phyloP scores from a whole-genome alignment of 2,329 filamentous ascomycete genomes.

The Aspergillus amoenus region DNA sequence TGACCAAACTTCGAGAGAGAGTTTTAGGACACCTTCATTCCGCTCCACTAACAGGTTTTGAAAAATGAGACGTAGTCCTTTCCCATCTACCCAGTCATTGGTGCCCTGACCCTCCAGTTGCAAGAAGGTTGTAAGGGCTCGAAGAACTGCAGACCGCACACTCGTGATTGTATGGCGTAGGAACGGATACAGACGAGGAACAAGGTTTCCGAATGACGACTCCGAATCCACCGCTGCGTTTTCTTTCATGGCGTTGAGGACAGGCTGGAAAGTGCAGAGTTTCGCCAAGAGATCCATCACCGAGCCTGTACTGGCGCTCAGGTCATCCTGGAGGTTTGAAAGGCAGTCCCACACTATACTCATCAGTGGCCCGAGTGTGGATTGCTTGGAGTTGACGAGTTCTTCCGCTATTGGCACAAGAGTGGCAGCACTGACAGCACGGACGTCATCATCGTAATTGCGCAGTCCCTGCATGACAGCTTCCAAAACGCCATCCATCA shows the following conservation, averaged over 20 bases:
- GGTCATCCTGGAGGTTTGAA: slow-evolving; percentile 92
- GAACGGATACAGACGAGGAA: slow-evolving; percentile 93
- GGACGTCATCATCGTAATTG: slow-evolving; percentile 91
- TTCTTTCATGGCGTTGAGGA: slow-evolving; percentile 87
- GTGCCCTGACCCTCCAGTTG: slow-evolving; percentile 76
- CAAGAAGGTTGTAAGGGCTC: slow-evolving; percentile 89
- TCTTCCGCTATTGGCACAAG: slow-evolving; percentile 94
- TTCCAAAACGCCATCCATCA: slow-evolving; percentile 89
- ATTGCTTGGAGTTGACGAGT: slow-evolving; percentile 80
- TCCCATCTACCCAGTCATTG: slow-evolving; percentile 89
- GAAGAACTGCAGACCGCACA: slow-evolving; percentile 87
- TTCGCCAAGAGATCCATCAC: slow-evolving; percentile 98
- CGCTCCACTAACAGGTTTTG: slow-evolving; percentile 94
- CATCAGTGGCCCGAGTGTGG: slow-evolving; percentile 76
- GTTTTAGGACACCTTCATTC: slow-evolving; percentile 75
- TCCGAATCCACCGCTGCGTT: slow-evolving; percentile 81
- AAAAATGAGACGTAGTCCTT: slow-evolving; percentile 82
- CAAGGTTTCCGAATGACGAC: slow-evolving; percentile 86
- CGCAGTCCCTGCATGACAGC: slow-evolving; percentile 94
- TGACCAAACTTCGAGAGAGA: slow-evolving; percentile 85
- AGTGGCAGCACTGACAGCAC: slow-evolving; percentile 95
- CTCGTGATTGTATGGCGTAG: slow-evolving; percentile 95
- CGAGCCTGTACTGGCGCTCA: slow-evolving; percentile 94
- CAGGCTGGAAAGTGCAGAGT: slow-evolving; percentile 89
- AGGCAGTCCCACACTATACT: slow-evolving; percentile 97